Evolutionary conservation across 768 basidiomycete species (phyloP), one percentile per base, ranked within the genome.

Genomic region (Lactarius hatsudake): DNA sequence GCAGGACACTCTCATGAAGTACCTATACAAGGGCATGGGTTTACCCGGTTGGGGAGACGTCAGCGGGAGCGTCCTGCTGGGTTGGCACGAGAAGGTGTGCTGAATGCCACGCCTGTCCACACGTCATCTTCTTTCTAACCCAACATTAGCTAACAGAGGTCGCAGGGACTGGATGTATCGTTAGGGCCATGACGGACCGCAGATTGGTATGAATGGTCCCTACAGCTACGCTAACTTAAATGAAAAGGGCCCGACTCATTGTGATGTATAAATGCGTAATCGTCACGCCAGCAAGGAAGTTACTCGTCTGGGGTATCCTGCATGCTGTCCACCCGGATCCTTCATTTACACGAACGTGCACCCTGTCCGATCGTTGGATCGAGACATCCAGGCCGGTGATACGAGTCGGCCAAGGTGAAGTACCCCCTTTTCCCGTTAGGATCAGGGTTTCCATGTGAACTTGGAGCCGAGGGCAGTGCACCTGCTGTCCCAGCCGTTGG

Each of bases 11-110:
- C 83, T 98, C 62, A 98, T 97, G 96, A 96, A 96, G 76, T 98
- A 96, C 74, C 81, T 98, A 18, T 98, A 98, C 85, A 98, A 98
- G 80, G 96, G 93, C 18, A 98, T 97, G 96, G 85, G 81, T 20
- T 77, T 83, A 73, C 80, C 82, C 2, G 87, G 82, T 18, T 81
- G 84, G 76, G 82, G 85, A 36, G 87, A 88, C 69, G 80, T 87
- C 64, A 85, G 81, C 71, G 86, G 87, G 53, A 87, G 86, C 69
- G 86, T 89, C 43, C 77, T 90, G 42, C 77, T 96, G 51, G 91
- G 88, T 17, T 98, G 96, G 96, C 96, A 98, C 74, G 95, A 97
- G 77, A 97, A 96, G 90, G 95, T 95, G 59, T 28, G 83, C 75
- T 34, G 9, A 28, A 42, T 51, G 36, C n/a, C 15, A 26, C n/a